These are phyloP conservation scores for Candida frijolesensis DNA, from an alignment of 1,139 yeast species.

Conservation along the genomic window DNA sequence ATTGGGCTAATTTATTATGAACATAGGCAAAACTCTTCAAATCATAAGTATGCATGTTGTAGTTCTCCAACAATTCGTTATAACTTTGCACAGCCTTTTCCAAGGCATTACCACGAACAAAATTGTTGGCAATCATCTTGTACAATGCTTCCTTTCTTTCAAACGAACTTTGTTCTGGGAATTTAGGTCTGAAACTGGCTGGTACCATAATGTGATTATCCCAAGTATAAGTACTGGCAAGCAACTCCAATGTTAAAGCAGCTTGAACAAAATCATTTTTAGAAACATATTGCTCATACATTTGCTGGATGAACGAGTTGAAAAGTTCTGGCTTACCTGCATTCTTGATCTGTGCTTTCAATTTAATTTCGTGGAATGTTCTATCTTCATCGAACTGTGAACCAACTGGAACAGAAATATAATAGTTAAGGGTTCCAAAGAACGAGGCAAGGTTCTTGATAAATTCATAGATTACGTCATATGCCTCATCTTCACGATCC, in stretches of 20 bases:
- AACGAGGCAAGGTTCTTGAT: constrained; percentile 64
- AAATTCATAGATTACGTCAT: constrained; percentile 51
- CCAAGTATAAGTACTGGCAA: constrained; percentile 83
- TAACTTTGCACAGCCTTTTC: constrained; percentile 80
- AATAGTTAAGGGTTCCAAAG: constrained; percentile 65
- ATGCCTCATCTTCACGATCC: constrained; percentile 71
- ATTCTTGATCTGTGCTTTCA: constrained; percentile 74
- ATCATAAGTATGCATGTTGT: constrained; percentile 73
- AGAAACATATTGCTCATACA: constrained; percentile 65
- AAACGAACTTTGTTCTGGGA: constrained; percentile 80
- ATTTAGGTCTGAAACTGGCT: constrained; percentile 62
- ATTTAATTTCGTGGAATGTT: constrained; percentile 76
- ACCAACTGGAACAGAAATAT: constrained; percentile 75
- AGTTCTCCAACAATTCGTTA: constrained; percentile 76
- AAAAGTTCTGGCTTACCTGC: constrained; percentile 81
- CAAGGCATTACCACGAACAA: constrained; percentile 69
- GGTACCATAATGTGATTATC: constrained; percentile 60
- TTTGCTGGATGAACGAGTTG: constrained; percentile 73
- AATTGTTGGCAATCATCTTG: constrained; percentile 72
- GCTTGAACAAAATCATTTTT: constrained; percentile 78
- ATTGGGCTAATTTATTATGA: constrained; percentile 66
- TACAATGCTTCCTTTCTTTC: constrained; percentile 77
- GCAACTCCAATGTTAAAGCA: constrained; percentile 74
- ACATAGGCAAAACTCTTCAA: constrained; percentile 75
- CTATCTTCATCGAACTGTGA: constrained; percentile 87